Evolutionary conservation across 768 basidiomycete species (phyloP), one percentile per base, ranked within the genome.

Genomic region (Rhizopogon vesiculosus): DNA sequence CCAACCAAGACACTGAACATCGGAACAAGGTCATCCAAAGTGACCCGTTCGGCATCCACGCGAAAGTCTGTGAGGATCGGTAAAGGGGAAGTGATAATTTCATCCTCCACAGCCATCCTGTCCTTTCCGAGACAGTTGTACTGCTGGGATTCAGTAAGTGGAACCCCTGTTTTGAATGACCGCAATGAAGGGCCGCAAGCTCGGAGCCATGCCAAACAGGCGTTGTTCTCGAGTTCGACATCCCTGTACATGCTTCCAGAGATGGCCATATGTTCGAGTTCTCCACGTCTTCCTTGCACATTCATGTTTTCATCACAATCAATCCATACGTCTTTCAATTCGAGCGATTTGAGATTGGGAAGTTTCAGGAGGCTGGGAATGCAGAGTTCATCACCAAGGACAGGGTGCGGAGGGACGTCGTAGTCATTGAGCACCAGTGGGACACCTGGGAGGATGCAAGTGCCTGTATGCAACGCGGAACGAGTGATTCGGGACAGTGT

Each of bases 251-350:
- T 69, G 63, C 68, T 68, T 2, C 69, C 69, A 0, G 69, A 68
- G 59, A 69, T 48, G 0, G 68, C 56, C 31, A 69, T 58, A 10
- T 48, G 61, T 10, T 71, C 51, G 5, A 69, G 9, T 4, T 53
- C 18, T 1, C 61, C 43, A 45, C 68, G 53, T 29, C 61, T 59
- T 8, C 33, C 46, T 15, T 49, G 33, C 8, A 35, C 8, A 35
- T 8, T 9, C 46, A 49, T 49, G 8, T 49, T 35, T 29, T 66
- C 50, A 53, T 69, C 68, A 33, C 68, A 66, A 15, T 86, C 86
- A 54, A 90, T 77, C 69, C 88, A 87, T 0, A 86, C 87, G 64
- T 88, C 86, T 54, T 78, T 79, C 62, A 90, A 81, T 42, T 76
- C 76, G 59, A 90, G 83, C 59, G 77, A 78, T 29, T 74, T 77